Evolutionary conservation across 805 yeast genomes (phyloP).

Genomic region (Kuraishia hungarica): DNA sequence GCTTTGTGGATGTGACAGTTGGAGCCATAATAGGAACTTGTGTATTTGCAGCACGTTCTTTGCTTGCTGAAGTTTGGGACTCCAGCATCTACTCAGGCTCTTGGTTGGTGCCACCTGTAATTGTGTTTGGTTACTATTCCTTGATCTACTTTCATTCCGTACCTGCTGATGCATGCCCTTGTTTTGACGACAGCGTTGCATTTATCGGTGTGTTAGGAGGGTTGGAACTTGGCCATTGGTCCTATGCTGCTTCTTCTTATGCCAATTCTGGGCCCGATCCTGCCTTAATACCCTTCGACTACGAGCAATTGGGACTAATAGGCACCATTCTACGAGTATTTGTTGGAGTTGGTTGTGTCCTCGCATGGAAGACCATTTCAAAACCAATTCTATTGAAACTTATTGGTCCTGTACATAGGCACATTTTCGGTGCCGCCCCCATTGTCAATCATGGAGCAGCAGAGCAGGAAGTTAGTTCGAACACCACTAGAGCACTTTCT

Average conservation of each 20-base stretch:
- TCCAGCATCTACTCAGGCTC: slow-evolving; percentile 23
- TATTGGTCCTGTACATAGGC: slow-evolving; percentile 37
- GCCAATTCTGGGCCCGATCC: background rate
- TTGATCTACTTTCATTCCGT: slow-evolving; percentile 64
- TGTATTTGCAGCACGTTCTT: slow-evolving; percentile 39
- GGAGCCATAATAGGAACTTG: slow-evolving; percentile 61
- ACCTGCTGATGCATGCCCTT: slow-evolving; percentile 92
- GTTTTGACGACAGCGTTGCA: slow-evolving; percentile 92
- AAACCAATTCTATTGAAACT: slow-evolving; percentile 55
- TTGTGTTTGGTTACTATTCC: slow-evolving; percentile 30
- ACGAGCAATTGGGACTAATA: slow-evolving; percentile 30
- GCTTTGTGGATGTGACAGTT: slow-evolving; percentile 61
- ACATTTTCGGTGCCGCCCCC: background rate
- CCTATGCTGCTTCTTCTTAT: slow-evolving; percentile 2
- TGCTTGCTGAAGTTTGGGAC: slow-evolving; percentile 37
- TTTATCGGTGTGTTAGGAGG: slow-evolving; percentile 86
- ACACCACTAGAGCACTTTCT: slow-evolving; percentile 3
- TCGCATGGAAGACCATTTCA: slow-evolving; percentile 65
- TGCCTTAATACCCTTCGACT: slow-evolving; percentile 19
- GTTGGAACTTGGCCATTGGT: slow-evolving; percentile 54
- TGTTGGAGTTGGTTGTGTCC: slow-evolving; percentile 55
- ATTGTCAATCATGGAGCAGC: background rate
- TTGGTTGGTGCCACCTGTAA: slow-evolving; percentile 23
- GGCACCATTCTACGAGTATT: slow-evolving; percentile 38
- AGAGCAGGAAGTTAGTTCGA: slow-evolving; percentile 25